These are phyloP conservation scores for Waitea zeae DNA, from an alignment of 1,284 basidiomycete genomes.

Conservation along the genomic window DNA sequence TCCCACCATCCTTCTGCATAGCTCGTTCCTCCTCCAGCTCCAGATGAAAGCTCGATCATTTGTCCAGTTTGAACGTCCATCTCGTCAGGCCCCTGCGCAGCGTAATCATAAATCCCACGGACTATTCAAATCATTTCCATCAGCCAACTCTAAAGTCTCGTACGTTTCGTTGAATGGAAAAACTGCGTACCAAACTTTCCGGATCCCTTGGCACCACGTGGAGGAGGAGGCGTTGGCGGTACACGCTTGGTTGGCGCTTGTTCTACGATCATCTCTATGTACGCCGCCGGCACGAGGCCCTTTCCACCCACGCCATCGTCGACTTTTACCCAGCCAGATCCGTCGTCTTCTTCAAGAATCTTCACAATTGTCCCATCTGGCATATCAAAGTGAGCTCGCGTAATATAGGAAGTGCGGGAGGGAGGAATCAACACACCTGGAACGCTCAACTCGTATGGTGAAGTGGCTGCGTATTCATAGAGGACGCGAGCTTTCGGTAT, in stretches of 20 bases:
- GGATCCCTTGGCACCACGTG: slow-evolving; percentile 11
- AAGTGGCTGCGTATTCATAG: slow-evolving; percentile 55
- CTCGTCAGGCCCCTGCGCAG: slow-evolving; percentile 51
- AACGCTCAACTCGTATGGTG: slow-evolving; percentile 56
- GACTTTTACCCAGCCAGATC: slow-evolving; percentile 77
- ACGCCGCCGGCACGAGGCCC: slow-evolving; percentile 67
- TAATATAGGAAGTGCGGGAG: slow-evolving; percentile 7
- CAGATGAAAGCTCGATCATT: slow-evolving; percentile 42
- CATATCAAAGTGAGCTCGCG: slow-evolving; percentile 15
- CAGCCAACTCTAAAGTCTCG: too few relatives aligned
- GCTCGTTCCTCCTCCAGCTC: slow-evolving; percentile 37
- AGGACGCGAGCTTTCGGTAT: slow-evolving; percentile 36
- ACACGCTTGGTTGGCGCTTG: slow-evolving; percentile 7
- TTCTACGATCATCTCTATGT: slow-evolving; percentile 28
- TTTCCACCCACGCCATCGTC: slow-evolving; percentile 32
- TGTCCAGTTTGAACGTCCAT: slow-evolving; percentile 45
- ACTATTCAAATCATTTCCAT: slow-evolving; percentile 21
- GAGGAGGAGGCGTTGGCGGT: slow-evolving; percentile 7
- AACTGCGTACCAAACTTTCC: slow-evolving; percentile 27
- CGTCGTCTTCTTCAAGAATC: slow-evolving; percentile 62
- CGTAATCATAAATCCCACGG: slow-evolving; percentile 52
- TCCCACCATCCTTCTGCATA: slow-evolving; percentile 74
- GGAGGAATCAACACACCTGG: slow-evolving; percentile 24
- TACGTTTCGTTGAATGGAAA: too few relatives aligned
- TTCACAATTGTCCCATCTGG: slow-evolving; percentile 43